These are phyloP conservation scores for Xylariaceae sp. DNA, from an alignment of 2,329 filamentous ascomycete species.

Conservation along the genomic window DNA sequence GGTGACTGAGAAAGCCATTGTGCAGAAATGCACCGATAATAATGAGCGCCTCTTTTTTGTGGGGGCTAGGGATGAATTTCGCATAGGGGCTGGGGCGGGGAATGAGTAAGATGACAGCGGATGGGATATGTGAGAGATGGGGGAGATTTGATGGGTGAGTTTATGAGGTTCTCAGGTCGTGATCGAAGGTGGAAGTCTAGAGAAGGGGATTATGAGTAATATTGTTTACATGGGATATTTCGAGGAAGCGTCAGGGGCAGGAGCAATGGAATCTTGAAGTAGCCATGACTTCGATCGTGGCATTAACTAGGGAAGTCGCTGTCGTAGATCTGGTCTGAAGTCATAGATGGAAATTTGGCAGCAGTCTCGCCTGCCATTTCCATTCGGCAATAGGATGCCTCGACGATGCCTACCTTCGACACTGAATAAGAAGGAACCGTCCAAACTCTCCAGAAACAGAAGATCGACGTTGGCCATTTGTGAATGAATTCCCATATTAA, in stretches of 20 bases:
- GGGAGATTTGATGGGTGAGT: neutral
- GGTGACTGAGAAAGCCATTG: slow-evolving; percentile 6
- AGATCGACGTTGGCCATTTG: no score
- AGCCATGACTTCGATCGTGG: neutral
- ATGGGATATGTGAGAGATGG: neutral
- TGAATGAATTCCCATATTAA: no score
- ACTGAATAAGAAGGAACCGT: no score
- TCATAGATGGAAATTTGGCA: no score
- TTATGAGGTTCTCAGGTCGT: neutral
- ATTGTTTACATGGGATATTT: neutral
- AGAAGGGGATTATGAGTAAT: neutral
- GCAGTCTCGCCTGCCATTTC: no score
- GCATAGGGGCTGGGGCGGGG: neutral
- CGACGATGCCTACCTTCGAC: no score
- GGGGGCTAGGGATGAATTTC: neutral
- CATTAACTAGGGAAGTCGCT: neutral
- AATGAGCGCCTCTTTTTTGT: neutral
- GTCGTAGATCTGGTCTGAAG: neutral
- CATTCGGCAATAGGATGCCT: no score
- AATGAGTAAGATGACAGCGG: neutral
- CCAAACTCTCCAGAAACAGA: no score
- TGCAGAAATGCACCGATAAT: neutral
- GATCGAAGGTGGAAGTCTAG: neutral
- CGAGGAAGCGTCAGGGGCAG: neutral
- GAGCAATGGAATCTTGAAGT: neutral